Conservation (phyloP, 495 filamentous ascomycete genomes). For the Penicillium maclennaniae region DNA sequence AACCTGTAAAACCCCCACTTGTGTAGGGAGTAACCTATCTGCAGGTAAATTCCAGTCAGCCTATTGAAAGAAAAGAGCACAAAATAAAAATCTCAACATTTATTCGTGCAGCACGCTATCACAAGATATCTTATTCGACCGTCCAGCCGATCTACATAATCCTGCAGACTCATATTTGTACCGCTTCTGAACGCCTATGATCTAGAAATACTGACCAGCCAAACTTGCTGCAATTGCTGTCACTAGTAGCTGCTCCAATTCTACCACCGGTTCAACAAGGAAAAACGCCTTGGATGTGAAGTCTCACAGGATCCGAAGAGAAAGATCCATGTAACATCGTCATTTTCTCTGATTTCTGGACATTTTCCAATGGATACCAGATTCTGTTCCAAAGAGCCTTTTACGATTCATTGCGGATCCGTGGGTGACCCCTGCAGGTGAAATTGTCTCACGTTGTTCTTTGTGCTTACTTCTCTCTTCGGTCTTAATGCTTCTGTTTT, state of each 20-base stretch:
- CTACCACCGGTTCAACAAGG: not conserved
- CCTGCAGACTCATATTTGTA: not conserved
- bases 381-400: not conserved
- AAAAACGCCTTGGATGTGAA: not conserved
- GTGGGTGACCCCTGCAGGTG: not conserved
- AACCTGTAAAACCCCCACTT: not conserved
- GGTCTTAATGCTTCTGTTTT: too few relatives aligned
- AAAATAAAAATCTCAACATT: not conserved
- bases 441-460: conserved; percentile 11
- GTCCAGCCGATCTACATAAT: not conserved
- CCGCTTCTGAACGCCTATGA: not conserved
- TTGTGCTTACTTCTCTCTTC: conserved; percentile 12
- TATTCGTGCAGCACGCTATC: not conserved
- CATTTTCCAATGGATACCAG: not conserved
- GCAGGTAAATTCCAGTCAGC: not conserved
- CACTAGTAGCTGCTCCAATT: not conserved
- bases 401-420: not conserved
- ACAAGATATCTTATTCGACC: not conserved
- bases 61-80: not conserved
- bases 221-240: not conserved
- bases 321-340: not conserved
- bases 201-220: not conserved
- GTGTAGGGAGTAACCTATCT: too few relatives aligned
- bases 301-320: not conserved
- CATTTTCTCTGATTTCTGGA: not conserved